Percentiles rank a stretch among this genome's conserved stretches.
These are phyloP conservation scores for Ceratonia siliqua DNA, from an alignment of 306 rosid species.

Conservation along the genomic window DNA sequence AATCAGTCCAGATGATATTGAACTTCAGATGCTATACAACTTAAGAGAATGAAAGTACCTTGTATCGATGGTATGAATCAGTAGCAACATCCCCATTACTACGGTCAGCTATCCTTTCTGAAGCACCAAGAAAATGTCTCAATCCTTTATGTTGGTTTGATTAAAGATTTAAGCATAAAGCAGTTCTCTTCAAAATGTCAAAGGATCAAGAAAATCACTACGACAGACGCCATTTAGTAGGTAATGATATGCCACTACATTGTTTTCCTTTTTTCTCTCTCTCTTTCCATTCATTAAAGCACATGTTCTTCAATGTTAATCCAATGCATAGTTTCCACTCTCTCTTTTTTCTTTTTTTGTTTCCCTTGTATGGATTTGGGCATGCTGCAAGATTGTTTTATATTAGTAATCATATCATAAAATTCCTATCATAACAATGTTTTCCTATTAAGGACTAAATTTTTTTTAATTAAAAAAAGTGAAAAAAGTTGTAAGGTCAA, in stretches of 20 bases:
- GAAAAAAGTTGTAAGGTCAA: background rate
- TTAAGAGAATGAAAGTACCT: constrained; percentile 46
- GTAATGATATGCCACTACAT: background rate
- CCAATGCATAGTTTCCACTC: background rate
- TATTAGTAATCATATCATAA: background rate
- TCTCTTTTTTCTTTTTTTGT: background rate
- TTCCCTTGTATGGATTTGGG: background rate
- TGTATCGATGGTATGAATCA: constrained; percentile 67
- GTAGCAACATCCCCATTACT: constrained; percentile 55
- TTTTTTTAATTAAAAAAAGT: background rate
- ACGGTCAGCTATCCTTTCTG: constrained; percentile 55
- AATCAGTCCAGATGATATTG: constrained; percentile 17
- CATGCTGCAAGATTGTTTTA: background rate
- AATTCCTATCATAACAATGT: background rate
- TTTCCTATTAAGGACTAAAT: background rate
- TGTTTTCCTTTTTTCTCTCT: background rate
- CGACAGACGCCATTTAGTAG: background rate
- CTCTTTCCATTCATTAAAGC: background rate
- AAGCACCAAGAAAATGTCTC: constrained; percentile 24
- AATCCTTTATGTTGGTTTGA: background rate
- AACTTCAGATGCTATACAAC: constrained; percentile 7
- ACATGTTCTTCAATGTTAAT: background rate
- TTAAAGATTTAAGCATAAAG: background rate
- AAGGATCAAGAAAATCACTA: background rate
- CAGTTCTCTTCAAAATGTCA: background rate